Percentiles rank a stretch among this genome's conserved stretches.
These are phyloP conservation scores for Fusarium sp. DNA, from an alignment of 2,329 filamentous ascomycete species.

Conservation along the genomic window DNA sequence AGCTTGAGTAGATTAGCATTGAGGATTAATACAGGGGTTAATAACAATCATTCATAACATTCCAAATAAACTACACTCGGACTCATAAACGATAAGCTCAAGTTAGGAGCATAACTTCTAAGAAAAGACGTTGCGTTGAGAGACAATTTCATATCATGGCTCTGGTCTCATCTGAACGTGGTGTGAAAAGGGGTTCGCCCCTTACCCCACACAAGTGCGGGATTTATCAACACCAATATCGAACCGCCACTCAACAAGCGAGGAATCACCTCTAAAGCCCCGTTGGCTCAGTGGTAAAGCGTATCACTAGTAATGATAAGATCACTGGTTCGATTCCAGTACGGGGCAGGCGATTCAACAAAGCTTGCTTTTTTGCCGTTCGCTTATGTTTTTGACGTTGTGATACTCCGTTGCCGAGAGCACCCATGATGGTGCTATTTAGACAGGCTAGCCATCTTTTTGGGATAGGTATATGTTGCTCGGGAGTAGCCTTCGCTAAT, in stretches of 20 bases:
- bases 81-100: background rate
- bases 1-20: background rate
- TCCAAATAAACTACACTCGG: background rate
- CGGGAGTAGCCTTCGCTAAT: background rate
- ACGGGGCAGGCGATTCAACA: background rate
- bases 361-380: background rate
- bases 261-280: slow-evolving; percentile 32
- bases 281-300: slow-evolving; percentile 42
- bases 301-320: slow-evolving; percentile 35
- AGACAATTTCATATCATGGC: background rate
- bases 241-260: rapidly evolving
- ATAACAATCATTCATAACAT: background rate
- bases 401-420: background rate
- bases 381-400: background rate
- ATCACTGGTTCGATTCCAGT: slow-evolving; percentile 3
- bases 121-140: background rate
- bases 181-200: background rate
- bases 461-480: background rate
- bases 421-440: background rate
- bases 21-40: background rate
- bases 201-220: rapidly evolving
- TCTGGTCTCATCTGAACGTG: background rate
- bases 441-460: background rate
- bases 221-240: background rate
- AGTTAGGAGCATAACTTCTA: background rate